phyloP scores from a whole-genome alignment of 352 stramenopile genomes.

The Pythium rishiriense region DNA sequence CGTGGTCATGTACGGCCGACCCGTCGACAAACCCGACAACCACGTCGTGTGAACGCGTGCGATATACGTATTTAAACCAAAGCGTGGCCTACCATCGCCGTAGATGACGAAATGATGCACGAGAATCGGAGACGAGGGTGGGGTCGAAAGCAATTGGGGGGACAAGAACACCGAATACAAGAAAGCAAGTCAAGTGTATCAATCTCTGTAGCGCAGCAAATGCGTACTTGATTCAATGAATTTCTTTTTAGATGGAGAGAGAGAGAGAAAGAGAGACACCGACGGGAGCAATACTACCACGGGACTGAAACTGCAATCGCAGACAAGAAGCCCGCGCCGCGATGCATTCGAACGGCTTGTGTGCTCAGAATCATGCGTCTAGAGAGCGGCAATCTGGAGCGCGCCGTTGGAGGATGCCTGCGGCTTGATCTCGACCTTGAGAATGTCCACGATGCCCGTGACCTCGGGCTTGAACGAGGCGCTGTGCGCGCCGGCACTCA shows the following conservation, averaged over 20 bases:
- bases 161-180: not conserved
- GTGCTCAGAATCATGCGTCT: too few species aligned
- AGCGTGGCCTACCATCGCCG: conserved; percentile 1
- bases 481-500: conserved; percentile 25
- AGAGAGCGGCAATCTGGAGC: conserved; percentile 45
- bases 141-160: not conserved
- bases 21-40: conserved; percentile 19
- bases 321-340: too few species aligned
- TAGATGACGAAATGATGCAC: not conserved
- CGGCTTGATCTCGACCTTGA: conserved; percentile 62
- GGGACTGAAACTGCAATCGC: too few species aligned
- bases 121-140: not conserved
- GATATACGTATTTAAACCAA: conserved; percentile 6
- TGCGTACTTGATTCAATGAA: not conserved
- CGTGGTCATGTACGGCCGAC: conserved; percentile 68
- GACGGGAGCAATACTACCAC: not conserved
- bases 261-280: not conserved
- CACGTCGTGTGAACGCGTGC: conserved; percentile 21
- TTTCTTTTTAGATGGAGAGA: not conserved
- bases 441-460: conserved; percentile 50
- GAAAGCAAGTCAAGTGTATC: not conserved
- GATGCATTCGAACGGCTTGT: too few species aligned
- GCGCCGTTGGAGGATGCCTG: conserved; percentile 33
- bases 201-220: not conserved
- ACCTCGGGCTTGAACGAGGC: conserved; percentile 59